phyloP scores from a whole-genome alignment of 768 basidiomycete genomes.

The Serendipita sp. region DNA sequence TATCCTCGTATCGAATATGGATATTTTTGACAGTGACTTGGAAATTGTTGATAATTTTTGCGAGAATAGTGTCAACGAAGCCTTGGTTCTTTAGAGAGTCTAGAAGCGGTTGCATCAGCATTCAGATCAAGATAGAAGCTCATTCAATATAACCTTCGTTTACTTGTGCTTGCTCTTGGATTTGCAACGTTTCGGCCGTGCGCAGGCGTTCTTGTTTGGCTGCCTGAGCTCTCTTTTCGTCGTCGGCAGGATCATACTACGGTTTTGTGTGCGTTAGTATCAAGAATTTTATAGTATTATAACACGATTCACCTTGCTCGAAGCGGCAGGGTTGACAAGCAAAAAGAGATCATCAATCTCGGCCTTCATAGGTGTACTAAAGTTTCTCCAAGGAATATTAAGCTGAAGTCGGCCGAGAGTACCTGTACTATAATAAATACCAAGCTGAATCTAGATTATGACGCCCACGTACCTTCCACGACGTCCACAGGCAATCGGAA shows the following conservation, averaged over 20 bases:
- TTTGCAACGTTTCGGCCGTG: constrained; percentile 70
- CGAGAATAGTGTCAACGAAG: constrained; percentile 61
- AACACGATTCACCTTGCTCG: constrained; percentile 26
- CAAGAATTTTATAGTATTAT: neutral
- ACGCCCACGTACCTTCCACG: constrained; percentile 51
- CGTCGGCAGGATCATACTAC: constrained; percentile 58
- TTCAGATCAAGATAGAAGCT: neutral
- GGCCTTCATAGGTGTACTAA: constrained; percentile 83
- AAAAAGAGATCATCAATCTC: constrained; percentile 89
- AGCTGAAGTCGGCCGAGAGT: constrained; percentile 75
- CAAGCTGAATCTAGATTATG: neutral
- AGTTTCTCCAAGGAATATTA: constrained; percentile 76
- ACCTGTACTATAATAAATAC: constrained; percentile 27
- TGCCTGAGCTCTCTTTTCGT: constrained; percentile 64
- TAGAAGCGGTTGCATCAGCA: neutral
- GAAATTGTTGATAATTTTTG: constrained; percentile 87
- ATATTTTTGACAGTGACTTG: constrained; percentile 94
- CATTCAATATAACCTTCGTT: constrained; percentile 9
- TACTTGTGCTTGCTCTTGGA: constrained; percentile 32
- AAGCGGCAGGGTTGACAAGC: constrained; percentile 69
- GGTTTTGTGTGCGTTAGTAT: neutral
- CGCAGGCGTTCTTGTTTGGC: constrained; percentile 78
- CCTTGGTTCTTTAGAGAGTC: constrained; percentile 66
- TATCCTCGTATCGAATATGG: constrained; percentile 93
- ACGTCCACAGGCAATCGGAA: constrained; percentile 93